A percentile compares a stretch with the other conserved stretches of the same genome.
Evolutionary conservation across 73 alveolate genomes (phyloP).

Genomic region (Halteria grandinella): DNA sequence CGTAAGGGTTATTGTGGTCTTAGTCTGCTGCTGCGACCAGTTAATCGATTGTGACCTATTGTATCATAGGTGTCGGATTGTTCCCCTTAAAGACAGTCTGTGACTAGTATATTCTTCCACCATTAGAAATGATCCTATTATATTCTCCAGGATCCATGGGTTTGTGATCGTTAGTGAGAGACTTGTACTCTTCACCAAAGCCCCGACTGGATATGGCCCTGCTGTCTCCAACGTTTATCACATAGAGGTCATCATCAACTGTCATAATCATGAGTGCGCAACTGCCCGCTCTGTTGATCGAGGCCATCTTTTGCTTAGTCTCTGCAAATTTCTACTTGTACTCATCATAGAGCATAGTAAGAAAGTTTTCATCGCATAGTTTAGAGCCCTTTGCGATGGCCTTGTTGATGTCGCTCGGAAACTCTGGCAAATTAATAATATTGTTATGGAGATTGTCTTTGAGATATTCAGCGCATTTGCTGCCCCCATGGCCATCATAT

Average conservation of each 20-base stretch:
- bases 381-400: constrained; percentile 69
- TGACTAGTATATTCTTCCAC: constrained; percentile 58
- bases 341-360: constrained; percentile 37
- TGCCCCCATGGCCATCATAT: constrained; percentile 86
- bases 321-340: constrained; percentile 35
- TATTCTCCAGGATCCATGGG: constrained; percentile 52
- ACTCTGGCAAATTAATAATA: constrained; percentile 68
- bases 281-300: constrained; percentile 81
- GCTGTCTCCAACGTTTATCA: constrained; percentile 93
- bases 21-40: constrained; percentile 25
- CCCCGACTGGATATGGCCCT: constrained; percentile 85
- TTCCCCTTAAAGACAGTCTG: constrained; percentile 41
- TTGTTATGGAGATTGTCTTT: constrained; percentile 80
- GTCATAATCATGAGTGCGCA: constrained; percentile 90
- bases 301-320: constrained; percentile 18
- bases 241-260: constrained; percentile 74
- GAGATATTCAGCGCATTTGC: constrained; percentile 82
- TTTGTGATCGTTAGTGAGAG: constrained; percentile 51
- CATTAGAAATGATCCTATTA: constrained; percentile 22
- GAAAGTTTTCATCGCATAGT: constrained; percentile 50
- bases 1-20: constrained; percentile 56
- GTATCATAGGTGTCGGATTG: constrained; percentile 47
- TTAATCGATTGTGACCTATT: constrained; percentile 25
- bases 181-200: constrained; percentile 69
- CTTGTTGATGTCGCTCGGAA: constrained; percentile 67